Evolutionary conservation across 2,329 filamentous ascomycete species (phyloP).

Genomic region (Rhinocladiella similis): DNA sequence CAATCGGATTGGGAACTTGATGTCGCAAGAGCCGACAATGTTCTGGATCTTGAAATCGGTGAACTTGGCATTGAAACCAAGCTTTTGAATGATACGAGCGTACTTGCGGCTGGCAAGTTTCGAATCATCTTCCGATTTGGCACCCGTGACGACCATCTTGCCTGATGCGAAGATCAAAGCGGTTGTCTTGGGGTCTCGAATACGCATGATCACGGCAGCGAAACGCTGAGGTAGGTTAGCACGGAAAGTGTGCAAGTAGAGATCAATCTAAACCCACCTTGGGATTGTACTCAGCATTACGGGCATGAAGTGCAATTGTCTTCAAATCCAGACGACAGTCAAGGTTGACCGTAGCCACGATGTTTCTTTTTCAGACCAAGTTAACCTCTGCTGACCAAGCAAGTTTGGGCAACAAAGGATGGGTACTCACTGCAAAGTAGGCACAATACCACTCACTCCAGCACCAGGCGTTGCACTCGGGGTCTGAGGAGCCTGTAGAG

Average conservation of each 20-base stretch:
- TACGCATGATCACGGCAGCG: conserved; percentile 98
- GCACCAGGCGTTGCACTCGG: conserved; percentile 89
- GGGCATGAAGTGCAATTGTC: conserved; percentile 96
- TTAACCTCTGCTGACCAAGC: conserved; percentile 52
- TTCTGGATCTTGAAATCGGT: conserved; percentile 99
- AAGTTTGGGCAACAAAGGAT: conserved; percentile 41
- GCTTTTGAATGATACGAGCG: conserved; percentile 98
- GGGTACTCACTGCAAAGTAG: conserved; percentile 92
- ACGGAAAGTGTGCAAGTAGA: conserved; percentile 27
- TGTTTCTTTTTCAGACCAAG: conserved; percentile 70
- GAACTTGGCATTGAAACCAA: conserved; percentile 99
- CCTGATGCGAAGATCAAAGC: conserved; percentile 96
- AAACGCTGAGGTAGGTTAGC: conserved; percentile 73
- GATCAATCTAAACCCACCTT: conserved; percentile 66
- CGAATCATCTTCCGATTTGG: conserved; percentile 96
- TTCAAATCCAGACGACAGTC: conserved; percentile 97
- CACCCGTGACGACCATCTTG: conserved; percentile 99
- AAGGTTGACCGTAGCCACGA: conserved; percentile 97
- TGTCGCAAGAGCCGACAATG: conserved; percentile 97
- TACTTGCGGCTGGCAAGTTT: conserved; percentile 97
- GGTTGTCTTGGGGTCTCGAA: conserved; percentile 97
- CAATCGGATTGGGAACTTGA: conserved; percentile 97
- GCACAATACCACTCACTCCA: conserved; percentile 81
- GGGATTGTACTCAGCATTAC: conserved; percentile 98
- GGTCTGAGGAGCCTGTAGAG: conserved; percentile 77